phyloP scores from a whole-genome alignment of 371 early-diverging fungal species.

The Actinomucor elegans region DNA sequence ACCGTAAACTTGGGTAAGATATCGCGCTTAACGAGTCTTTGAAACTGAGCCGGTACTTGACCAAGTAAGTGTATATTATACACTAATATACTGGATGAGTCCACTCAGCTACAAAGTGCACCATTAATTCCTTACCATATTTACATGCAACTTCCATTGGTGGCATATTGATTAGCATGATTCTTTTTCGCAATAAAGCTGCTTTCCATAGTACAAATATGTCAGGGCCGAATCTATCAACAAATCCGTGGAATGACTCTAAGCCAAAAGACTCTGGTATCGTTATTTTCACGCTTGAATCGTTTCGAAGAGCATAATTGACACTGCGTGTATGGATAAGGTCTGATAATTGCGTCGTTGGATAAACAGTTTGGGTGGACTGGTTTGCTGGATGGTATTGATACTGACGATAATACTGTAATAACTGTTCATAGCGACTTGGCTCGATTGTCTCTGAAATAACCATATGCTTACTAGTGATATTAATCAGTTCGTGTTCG shows the following conservation, averaged over 20 bases:
- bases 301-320: conserved; percentile 7
- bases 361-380: not conserved
- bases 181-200: conserved; percentile 51
- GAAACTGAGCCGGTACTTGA: conserved; percentile 20
- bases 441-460: not conserved
- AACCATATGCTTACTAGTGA: conserved; percentile 10
- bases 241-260: conserved; percentile 27
- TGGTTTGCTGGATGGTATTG: not conserved
- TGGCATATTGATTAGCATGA: conserved; percentile 49
- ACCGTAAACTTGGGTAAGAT: conserved; percentile 46
- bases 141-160: conserved; percentile 53
- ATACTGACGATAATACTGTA: conserved; percentile 11
- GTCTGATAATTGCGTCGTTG: not conserved
- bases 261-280: not conserved
- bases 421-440: not conserved
- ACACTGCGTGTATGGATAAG: conserved; percentile 1
- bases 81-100: conserved; percentile 18
- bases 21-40: conserved; percentile 13
- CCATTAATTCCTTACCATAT: conserved; percentile 38
- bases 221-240: conserved; percentile 48
- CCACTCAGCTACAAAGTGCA: not conserved
- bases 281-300: not conserved
- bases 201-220: conserved; percentile 63
- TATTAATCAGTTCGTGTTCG: too few relatives aligned
- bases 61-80: conserved; percentile 44